Conservation (phyloP, 768 basidiomycete genomes). For the Candolleomyces eurysporus region DNA sequence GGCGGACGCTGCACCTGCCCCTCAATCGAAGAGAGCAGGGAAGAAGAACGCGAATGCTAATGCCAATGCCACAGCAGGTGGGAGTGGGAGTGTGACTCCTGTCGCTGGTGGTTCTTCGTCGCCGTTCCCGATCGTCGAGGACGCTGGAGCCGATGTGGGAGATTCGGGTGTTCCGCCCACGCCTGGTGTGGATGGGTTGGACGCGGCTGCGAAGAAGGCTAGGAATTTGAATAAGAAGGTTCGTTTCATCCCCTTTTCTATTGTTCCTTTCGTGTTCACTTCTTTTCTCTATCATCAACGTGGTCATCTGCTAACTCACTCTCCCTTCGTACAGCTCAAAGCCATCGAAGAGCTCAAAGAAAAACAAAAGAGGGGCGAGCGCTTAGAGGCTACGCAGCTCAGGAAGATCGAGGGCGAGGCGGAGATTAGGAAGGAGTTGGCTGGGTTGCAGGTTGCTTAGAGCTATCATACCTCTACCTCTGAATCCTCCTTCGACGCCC, state of each 20-base stretch:
- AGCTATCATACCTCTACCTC: too few species aligned
- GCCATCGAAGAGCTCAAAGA: slow-evolving; percentile 99
- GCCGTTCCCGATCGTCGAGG: neutral
- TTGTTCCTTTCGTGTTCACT: neutral
- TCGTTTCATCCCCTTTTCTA: slow-evolving; percentile 16
- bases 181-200: slow-evolving; percentile 42
- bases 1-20: neutral
- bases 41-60: too few species aligned
- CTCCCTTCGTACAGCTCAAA: slow-evolving; percentile 61
- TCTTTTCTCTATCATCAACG: neutral
- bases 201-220: slow-evolving; percentile 87
- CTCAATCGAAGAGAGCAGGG: neutral
- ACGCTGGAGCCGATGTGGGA: neutral
- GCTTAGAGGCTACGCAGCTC: slow-evolving; percentile 90
- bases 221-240: slow-evolving; percentile 97
- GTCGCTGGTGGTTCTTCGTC: neutral
- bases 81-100: neutral
- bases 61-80: too few species aligned
- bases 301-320: too few species aligned
- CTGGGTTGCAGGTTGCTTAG: slow-evolving; percentile 26
- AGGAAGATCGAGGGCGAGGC: slow-evolving; percentile 95
- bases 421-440: slow-evolving; percentile 81
- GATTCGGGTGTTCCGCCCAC: slow-evolving; percentile 2
- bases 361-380: slow-evolving; percentile 84
- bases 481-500: too few species aligned